phyloP scores from a whole-genome alignment of 1,139 yeast species.

The Suhomyces taliae region DNA sequence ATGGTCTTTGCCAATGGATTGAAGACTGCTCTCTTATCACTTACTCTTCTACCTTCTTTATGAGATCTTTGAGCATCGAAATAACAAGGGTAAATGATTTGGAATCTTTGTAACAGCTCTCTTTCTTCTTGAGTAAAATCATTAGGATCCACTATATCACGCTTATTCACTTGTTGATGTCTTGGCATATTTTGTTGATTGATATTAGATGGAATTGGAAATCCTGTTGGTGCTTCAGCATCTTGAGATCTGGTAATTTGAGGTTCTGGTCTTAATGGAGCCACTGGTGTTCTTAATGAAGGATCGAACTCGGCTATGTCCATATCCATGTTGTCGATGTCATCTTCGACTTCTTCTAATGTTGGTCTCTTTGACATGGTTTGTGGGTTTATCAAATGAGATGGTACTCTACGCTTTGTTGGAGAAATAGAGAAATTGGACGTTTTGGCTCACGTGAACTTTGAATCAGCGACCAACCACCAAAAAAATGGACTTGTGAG shows the following conservation, averaged over 20 bases:
- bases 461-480: background rate
- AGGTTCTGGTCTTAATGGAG: conserved; percentile 63
- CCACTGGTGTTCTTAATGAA: conserved; percentile 61
- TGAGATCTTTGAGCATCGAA: conserved; percentile 79
- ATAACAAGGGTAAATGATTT: conserved; percentile 85
- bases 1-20: conserved; percentile 87
- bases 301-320: conserved; percentile 93
- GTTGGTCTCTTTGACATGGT: conserved; percentile 61
- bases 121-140: conserved; percentile 50
- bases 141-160: conserved; percentile 38
- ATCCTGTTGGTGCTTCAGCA: conserved; percentile 4
- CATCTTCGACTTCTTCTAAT: conserved; percentile 82
- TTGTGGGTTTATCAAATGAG: background rate
- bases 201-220: conserved; percentile 26
- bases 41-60: conserved; percentile 81
- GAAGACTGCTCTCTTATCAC: conserved; percentile 63
- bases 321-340: conserved; percentile 89
- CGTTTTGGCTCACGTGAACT: conserved; percentile 3
- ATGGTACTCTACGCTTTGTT: background rate
- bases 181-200: conserved; percentile 4
- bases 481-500: no score
- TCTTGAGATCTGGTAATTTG: conserved; percentile 66
- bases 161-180: conserved; percentile 12
- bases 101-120: conserved; percentile 65
- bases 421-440: background rate